Evolutionary conservation across 192 early-diverging fungal genomes (phyloP), one percentile per base, ranked within the genome.

Genomic region (Umbelopsis isabellina): DNA sequence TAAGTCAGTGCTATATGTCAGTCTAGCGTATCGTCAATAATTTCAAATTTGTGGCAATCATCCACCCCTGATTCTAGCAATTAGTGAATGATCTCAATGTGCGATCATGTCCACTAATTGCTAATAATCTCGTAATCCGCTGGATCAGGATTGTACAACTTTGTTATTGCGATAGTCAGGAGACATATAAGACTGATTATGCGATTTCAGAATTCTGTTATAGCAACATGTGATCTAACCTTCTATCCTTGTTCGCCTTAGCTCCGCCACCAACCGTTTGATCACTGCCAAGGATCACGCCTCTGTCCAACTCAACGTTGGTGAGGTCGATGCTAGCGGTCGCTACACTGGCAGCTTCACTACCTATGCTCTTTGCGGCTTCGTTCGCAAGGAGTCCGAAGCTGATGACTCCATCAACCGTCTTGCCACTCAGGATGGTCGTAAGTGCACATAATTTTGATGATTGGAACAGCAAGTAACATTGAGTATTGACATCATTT

Each of bases 221-320:
- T 37, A 27, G 76, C 75, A 82, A 53, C 37, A 7, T 11, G 11
- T 15, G 53, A 41, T 13, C 53, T 66, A 49, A 46, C 16, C 10
- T 72, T 73, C 46, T 27, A 27, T 50, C 21, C 66, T 55, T 18
- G 70, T 49, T 75, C 33, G 22, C 30, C 53, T 44, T 51, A 92
- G 93, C 94, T 96, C 96, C 61, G 96, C 95, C 83, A 99, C 96
- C 79, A 94, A 94, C 87, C 95, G 97, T 80, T 89, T 99, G 68
- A 97, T 99, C 83, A 91, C 86, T 75, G 92, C 97, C 86, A 97
- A 98, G 91, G 97, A 99, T 86, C 97, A 99, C 88, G 92, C 96
- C 65, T 90, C 95, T 41, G 92, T 99, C 85, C 97, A 98, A 86
- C 89, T 99, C 90, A 98, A 95, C 92, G 83, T 98, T 77, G 95